Percentiles rank a stretch among this genome's conserved stretches.
Evolutionary conservation across 2,329 filamentous ascomycete species (phyloP).

Genomic region (Colletotrichum sp.): DNA sequence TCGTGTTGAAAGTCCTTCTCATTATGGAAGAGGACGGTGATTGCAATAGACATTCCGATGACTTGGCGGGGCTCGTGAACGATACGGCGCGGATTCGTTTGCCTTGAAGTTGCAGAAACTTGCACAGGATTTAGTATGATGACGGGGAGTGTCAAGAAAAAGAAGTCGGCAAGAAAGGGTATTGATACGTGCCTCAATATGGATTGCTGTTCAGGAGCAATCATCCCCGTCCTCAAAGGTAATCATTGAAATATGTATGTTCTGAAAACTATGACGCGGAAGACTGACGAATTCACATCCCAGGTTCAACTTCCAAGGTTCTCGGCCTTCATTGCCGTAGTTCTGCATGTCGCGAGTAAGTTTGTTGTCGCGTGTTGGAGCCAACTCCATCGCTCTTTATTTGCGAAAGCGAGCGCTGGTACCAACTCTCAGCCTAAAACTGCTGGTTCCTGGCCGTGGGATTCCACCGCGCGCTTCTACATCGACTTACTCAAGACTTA

Average conservation of each 20-base stretch:
- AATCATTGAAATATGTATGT: not conserved
- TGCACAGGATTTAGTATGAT: not conserved
- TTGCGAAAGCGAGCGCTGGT: not conserved
- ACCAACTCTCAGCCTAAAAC: not conserved
- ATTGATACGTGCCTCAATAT: not conserved
- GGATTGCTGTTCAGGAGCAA: not conserved
- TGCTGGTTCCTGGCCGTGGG: not conserved
- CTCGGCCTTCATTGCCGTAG: not conserved
- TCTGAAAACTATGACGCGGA: not conserved
- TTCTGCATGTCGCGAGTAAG: not conserved
- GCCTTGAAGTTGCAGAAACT: not conserved
- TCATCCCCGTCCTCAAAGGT: not conserved
- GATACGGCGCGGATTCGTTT: not conserved
- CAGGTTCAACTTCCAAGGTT: not conserved
- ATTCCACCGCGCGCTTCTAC: not conserved
- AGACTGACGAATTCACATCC: not conserved
- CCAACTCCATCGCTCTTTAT: not conserved
- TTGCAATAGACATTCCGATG: not conserved
- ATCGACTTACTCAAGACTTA: not conserved
- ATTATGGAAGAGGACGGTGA: constrained; percentile 23
- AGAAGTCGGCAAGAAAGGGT: not conserved
- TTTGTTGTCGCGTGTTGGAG: not conserved
- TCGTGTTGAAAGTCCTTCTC: not conserved
- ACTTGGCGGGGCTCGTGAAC: not conserved
- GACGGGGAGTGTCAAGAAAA: not conserved